Evolutionary conservation across 495 filamentous ascomycete species (phyloP), one percentile per base, ranked within the genome.

Genomic region (Penicillium malachiteum): DNA sequence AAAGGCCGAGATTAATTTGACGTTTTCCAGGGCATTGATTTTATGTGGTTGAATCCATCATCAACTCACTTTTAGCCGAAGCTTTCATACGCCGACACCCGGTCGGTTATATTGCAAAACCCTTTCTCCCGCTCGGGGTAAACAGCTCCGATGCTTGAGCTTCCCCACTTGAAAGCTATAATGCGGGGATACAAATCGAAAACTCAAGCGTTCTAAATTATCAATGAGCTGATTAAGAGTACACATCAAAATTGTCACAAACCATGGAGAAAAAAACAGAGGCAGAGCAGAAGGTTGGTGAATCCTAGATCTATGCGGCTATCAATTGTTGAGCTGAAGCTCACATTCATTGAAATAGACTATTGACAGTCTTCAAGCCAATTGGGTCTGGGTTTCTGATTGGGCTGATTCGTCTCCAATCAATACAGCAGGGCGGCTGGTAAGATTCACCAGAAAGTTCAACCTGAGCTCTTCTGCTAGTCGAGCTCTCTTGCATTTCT

Each of bases 371-470:
- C 70, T 74, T 50, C 67, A 71, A 52, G 66, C 60, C 7, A 72
- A 66, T 53, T 74, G 71, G 71, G 58, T 72, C 54, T 74, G 71
- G 71, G 39, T 55, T 9, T 66, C 69, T 7, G 52, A 69, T 54
- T 74, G 71, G 71, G 52, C 62, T 18, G 71, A 74, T 39, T 67
- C 59, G 30, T 69, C 69, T 3, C 34, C 21, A 11, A 17, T 11
- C 9, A 71, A 71, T 40, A 69, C 68, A 17, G 65, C 60, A 7
- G 71, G 70, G 14, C 57, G 59, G 34, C 56, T 72, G 26, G 71
- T 72, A 45, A 33, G 52, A 3, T 74, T 74, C 57, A 54, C 39
- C 0, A 59, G 65, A 1, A 35, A 50, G 5, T 44, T 75, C 33
- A 45, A 31, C 26, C 56, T 75, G n/a, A 1, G 47, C 0, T 60